Evolutionary conservation across 768 basidiomycete genomes (phyloP).

Genomic region (Hypholoma sublateritium): DNA sequence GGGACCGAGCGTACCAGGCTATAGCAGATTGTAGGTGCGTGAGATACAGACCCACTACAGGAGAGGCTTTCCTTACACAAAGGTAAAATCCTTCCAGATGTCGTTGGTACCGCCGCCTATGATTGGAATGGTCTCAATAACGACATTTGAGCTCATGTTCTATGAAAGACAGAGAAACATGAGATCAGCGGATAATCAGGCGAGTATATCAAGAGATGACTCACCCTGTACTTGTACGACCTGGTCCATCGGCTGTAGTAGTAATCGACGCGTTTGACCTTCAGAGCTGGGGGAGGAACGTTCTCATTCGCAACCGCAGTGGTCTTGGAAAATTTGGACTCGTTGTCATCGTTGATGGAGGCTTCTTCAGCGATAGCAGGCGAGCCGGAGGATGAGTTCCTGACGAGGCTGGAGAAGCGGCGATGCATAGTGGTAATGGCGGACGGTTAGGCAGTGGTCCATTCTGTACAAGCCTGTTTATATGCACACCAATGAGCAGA

Average conservation of each 20-base stretch:
- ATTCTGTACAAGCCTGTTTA: background rate
- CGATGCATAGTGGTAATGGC: conserved; percentile 21
- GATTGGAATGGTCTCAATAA: conserved; percentile 44
- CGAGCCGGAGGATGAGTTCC: conserved; percentile 17
- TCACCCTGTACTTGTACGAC: conserved; percentile 55
- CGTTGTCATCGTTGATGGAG: conserved; percentile 30
- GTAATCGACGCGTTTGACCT: conserved; percentile 61
- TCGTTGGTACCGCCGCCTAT: conserved; percentile 43
- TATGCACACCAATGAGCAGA: background rate
- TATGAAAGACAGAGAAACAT: conserved; percentile 16
- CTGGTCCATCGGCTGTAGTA: conserved; percentile 59
- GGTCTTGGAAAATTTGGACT: conserved; percentile 25
- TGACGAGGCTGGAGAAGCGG: conserved; percentile 26
- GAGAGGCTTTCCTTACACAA: conserved; percentile 37
- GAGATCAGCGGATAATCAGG: background rate
- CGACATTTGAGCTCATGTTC: conserved; percentile 55
- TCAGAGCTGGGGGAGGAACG: conserved; percentile 43
- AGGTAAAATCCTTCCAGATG: conserved; percentile 56
- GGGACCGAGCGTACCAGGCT: conserved; percentile 56
- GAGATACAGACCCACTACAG: background rate
- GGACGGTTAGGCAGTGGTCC: background rate
- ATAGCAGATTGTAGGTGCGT: background rate
- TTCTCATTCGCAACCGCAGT: conserved; percentile 36
- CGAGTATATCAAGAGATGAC: background rate
- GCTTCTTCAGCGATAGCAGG: conserved; percentile 11